Percentiles rank a stretch among this genome's conserved stretches.
Conservation (phyloP, 805 yeast genomes). For the Saccharomycopsis microspora region DNA sequence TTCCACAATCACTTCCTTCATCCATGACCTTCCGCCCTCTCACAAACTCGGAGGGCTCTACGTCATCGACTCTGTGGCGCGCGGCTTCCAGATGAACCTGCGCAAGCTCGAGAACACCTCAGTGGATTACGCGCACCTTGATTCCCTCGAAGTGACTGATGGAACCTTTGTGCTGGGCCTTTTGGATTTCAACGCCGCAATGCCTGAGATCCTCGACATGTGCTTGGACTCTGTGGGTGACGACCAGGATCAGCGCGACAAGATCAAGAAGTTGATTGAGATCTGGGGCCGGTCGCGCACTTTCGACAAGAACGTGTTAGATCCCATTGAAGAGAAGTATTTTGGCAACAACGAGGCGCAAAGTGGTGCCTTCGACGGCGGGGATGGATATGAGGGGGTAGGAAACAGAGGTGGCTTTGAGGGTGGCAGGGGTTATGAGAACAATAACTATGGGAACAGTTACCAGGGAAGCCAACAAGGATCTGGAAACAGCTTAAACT, state of each 20-base stretch:
- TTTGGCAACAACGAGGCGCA: slow-evolving; percentile 26
- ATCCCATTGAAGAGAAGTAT: slow-evolving; percentile 44
- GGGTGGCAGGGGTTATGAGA: no score
- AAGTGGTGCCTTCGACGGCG: neutral
- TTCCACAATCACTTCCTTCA: no score
- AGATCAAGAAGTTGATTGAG: slow-evolving; percentile 73
- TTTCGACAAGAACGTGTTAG: slow-evolving; percentile 47
- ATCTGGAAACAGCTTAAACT: no score
- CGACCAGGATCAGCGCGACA: slow-evolving; percentile 49
- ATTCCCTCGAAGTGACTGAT: slow-evolving; percentile 2
- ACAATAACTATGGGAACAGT: no score
- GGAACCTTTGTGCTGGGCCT: slow-evolving; percentile 11
- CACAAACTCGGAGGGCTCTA: slow-evolving; percentile 89
- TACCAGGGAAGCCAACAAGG: no score
- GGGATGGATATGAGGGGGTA: no score
- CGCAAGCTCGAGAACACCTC: slow-evolving; percentile 38
- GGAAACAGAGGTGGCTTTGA: no score
- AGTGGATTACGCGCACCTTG: slow-evolving; percentile 15
- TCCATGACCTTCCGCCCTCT: slow-evolving; percentile 43
- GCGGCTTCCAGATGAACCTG: slow-evolving; percentile 74
- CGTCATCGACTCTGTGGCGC: slow-evolving; percentile 83
- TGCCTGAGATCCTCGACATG: slow-evolving; percentile 3
- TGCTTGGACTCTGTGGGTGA: neutral
- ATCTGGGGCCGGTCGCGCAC: slow-evolving; percentile 87
- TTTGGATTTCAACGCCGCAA: slow-evolving; percentile 4